Conservation (phyloP, 192 early-diverging fungal genomes). For the Rhizophlyctis rosea region DNA sequence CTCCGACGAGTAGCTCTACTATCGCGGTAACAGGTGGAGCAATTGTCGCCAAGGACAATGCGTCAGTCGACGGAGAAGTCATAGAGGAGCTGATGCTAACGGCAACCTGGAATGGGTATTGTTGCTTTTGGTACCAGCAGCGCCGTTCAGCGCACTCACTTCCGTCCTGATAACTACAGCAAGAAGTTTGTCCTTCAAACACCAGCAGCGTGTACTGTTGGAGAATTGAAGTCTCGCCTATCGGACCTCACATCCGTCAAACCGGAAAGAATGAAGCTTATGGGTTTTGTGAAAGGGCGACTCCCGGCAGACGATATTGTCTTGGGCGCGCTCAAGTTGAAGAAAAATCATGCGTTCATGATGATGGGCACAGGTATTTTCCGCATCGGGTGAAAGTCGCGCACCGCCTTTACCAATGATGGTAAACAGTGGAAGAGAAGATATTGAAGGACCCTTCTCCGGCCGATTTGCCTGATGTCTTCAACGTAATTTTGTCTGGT, state of each 20-base stretch:
- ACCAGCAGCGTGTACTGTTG: constrained; percentile 4
- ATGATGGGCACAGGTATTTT: constrained; percentile 47
- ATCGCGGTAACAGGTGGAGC: too few species aligned
- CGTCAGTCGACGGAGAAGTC: too few species aligned
- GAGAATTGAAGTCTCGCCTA: constrained; percentile 28
- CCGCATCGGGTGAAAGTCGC: background rate
- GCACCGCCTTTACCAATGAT: background rate
- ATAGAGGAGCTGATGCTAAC: too few species aligned
- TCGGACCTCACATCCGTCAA: constrained; percentile 65
- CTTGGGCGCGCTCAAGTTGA: constrained; percentile 12
- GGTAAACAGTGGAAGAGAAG: constrained; percentile 39
- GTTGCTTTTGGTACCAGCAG: background rate
- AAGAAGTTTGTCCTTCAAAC: constrained; percentile 11
- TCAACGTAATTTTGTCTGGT: constrained; percentile 38
- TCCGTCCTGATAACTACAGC: constrained; percentile 1
- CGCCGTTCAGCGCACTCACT: background rate
- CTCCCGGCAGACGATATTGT: constrained; percentile 43
- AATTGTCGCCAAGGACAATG: too few species aligned
- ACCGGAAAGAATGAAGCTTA: constrained; percentile 64
- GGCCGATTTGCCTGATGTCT: constrained; percentile 45
- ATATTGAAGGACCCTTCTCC: constrained; percentile 49
- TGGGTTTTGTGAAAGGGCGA: constrained; percentile 64
- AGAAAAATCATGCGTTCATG: constrained; percentile 24
- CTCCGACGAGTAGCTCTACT: too few species aligned
- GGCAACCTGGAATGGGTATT: constrained; percentile 4